Percentiles rank a stretch among this genome's conserved stretches.
phyloP scores from a whole-genome alignment of 2,329 filamentous ascomycete genomes.

The Fusarium succisae region DNA sequence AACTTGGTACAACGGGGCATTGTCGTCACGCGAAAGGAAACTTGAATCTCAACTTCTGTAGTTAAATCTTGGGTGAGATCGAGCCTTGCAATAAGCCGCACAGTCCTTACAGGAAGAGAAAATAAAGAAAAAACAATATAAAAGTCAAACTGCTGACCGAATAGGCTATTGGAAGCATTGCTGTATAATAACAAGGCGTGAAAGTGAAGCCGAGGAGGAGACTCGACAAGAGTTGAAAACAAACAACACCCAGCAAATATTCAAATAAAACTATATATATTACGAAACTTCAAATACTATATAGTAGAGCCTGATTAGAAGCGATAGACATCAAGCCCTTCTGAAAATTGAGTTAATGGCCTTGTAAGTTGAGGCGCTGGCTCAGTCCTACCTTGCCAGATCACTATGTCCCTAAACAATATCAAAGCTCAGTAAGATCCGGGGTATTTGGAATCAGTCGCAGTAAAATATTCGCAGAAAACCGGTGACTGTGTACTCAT shows the following conservation, averaged over 20 bases:
- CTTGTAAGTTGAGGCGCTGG: background rate
- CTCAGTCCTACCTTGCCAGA: background rate
- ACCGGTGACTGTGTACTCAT: background rate
- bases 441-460: background rate
- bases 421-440: no score
- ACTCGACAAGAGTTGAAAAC: background rate
- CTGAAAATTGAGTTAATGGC: background rate
- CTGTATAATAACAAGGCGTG: background rate
- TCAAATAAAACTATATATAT: background rate
- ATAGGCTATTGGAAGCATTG: background rate
- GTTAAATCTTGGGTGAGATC: background rate
- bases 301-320: background rate
- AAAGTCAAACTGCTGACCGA: background rate
- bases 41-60: background rate
- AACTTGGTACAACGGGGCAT: no score
- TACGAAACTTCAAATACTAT: fast-evolving
- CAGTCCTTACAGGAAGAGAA: background rate
- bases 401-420: background rate
- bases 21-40: no score
- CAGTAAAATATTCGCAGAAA: background rate
- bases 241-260: background rate
- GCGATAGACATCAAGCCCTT: background rate
- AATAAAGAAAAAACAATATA: background rate
- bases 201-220: background rate
- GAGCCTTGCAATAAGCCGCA: background rate